phyloP scores from a whole-genome alignment of 1,284 basidiomycete genomes.

The Fomitiporia mediterranea region DNA sequence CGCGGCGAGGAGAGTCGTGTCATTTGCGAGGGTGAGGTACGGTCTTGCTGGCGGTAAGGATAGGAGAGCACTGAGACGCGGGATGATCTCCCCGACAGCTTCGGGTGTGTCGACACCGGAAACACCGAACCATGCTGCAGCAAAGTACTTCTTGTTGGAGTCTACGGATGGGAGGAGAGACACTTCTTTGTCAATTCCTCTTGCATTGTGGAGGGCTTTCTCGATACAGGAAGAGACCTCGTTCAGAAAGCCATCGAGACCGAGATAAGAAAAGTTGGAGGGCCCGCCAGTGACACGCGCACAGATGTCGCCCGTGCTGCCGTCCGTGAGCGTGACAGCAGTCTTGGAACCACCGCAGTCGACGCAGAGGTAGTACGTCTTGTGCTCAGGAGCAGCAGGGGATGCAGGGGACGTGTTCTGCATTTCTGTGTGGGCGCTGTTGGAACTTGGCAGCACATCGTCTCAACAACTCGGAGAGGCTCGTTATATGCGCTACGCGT shows the following conservation, averaged over 20 bases:
- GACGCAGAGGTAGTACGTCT: conserved; percentile 58
- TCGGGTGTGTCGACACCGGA: conserved; percentile 71
- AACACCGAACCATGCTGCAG: conserved; percentile 71
- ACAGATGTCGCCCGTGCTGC: conserved; percentile 48
- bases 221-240: conserved; percentile 47
- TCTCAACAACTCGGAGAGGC: no score
- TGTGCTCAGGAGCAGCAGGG: neutral
- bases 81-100: conserved; percentile 49
- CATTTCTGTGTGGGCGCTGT: neutral
- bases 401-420: neutral
- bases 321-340: conserved; percentile 59
- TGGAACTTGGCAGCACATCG: neutral
- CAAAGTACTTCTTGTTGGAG: conserved; percentile 39
- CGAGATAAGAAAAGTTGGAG: conserved; percentile 64
- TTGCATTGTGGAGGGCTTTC: conserved; percentile 37
- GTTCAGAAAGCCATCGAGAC: conserved; percentile 41
- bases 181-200: neutral
- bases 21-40: conserved; percentile 60
- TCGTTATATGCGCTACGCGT: neutral
- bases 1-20: conserved; percentile 69
- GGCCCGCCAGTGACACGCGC: conserved; percentile 62
- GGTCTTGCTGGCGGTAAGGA: conserved; percentile 45
- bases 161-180: conserved; percentile 34
- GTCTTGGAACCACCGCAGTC: conserved; percentile 85
- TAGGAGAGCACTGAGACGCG: conserved; percentile 50